phyloP scores from a whole-genome alignment of 2,329 filamentous ascomycete genomes.

The Nannizziopsis barbatae region DNA sequence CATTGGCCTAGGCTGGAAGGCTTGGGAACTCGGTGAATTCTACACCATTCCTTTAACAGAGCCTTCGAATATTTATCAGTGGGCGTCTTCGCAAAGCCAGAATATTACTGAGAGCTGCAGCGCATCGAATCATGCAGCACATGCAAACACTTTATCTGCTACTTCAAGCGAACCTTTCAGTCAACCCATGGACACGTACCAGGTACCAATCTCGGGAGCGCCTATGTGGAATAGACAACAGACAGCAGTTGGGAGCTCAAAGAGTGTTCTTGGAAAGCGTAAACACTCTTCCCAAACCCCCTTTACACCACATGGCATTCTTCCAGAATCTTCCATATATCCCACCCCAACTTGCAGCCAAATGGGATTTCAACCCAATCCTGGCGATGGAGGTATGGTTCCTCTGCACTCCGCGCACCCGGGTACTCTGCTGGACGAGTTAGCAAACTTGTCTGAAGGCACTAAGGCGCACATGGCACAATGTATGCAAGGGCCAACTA shows the following conservation, averaged over 20 bases:
- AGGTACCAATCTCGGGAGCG: not conserved
- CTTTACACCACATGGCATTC: not conserved
- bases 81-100: not conserved
- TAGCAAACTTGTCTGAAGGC: constrained; percentile 7
- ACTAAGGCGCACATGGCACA: constrained; percentile 6
- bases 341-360: not conserved
- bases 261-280: constrained; percentile 7
- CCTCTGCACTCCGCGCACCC: not conserved
- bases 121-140: not conserved
- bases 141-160: not conserved
- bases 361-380: not conserved
- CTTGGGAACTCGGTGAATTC: constrained; percentile 29
- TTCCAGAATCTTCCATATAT: not conserved
- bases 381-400: not conserved
- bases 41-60: constrained; percentile 24
- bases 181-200: not conserved
- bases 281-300: not conserved
- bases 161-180: not conserved
- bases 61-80: not conserved
- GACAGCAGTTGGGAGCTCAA: not conserved
- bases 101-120: not conserved
- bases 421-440: not conserved
- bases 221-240: not conserved
- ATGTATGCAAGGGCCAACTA: constrained; percentile 2
- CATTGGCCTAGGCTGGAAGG: constrained; percentile 31